These are phyloP conservation scores for Amanita exitialis DNA, from an alignment of 768 basidiomycete species.

Conservation along the genomic window DNA sequence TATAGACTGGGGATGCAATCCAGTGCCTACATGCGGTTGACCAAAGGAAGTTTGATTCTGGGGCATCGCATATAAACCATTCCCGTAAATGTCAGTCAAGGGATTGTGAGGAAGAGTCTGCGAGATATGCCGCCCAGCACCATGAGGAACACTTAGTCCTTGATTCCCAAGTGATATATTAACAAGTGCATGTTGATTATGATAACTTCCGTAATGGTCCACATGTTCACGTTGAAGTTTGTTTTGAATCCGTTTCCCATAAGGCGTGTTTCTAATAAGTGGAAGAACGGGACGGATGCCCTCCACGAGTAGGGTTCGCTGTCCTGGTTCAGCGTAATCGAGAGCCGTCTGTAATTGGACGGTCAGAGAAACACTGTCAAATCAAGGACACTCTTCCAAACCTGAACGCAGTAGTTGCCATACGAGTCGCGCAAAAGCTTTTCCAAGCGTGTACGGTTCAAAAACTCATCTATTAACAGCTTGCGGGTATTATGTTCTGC, in stretches of 20 bases:
- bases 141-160: slow-evolving; percentile 35
- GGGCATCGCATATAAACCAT: slow-evolving; percentile 50
- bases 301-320: slow-evolving; percentile 88
- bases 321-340: slow-evolving; percentile 93
- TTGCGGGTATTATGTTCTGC: slow-evolving; percentile 94
- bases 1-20: slow-evolving; percentile 61
- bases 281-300: slow-evolving; percentile 98
- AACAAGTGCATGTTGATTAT: slow-evolving; percentile 48
- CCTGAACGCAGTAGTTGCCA: slow-evolving; percentile 93
- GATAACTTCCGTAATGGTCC: slow-evolving; percentile 54
- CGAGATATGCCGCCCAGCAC: slow-evolving; percentile 45
- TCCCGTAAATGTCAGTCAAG: slow-evolving; percentile 58
- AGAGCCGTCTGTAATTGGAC: slow-evolving; percentile 67
- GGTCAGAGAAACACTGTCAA: background rate
- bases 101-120: slow-evolving; percentile 44
- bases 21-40: slow-evolving; percentile 45
- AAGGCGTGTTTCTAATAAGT: slow-evolving; percentile 97
- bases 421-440: slow-evolving; percentile 95
- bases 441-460: slow-evolving; percentile 91
- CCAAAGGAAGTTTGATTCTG: slow-evolving; percentile 43
- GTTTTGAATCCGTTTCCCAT: slow-evolving; percentile 98
- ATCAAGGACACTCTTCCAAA: slow-evolving; percentile 18
- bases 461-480: slow-evolving; percentile 87
- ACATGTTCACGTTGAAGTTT: slow-evolving; percentile 93
- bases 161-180: slow-evolving; percentile 51